Evolutionary conservation across 2,329 filamentous ascomycete genomes (phyloP).

Genomic region (Claviceps quebecensis): DNA sequence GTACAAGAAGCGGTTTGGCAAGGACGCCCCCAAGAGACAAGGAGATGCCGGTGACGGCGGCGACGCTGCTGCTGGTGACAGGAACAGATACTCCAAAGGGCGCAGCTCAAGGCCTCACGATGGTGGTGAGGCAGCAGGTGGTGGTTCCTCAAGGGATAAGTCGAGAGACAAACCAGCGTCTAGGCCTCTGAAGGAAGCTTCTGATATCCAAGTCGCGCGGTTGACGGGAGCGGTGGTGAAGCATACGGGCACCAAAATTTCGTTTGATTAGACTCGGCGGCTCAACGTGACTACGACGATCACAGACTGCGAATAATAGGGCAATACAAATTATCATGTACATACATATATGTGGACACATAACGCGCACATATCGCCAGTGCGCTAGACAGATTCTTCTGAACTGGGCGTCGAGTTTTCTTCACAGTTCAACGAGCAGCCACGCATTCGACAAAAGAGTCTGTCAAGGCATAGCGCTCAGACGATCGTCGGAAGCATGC

Average conservation of each 20-base stretch:
- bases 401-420: too few species aligned
- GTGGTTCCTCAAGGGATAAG: slow-evolving; percentile 11
- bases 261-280: slow-evolving; percentile 48
- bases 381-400: too few species aligned
- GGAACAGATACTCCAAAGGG: slow-evolving; percentile 16
- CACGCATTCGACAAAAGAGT: too few species aligned
- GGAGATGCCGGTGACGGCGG: slow-evolving; percentile 4
- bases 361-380: not conserved
- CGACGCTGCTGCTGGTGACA: slow-evolving; percentile 6
- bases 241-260: slow-evolving; percentile 65
- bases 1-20: slow-evolving; percentile 90
- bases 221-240: slow-evolving; percentile 70
- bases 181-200: slow-evolving; percentile 28
- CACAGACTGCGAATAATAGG: not conserved
- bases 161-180: slow-evolving; percentile 9
- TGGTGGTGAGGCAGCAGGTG: slow-evolving; percentile 3
- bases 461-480: too few species aligned
- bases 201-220: slow-evolving; percentile 40
- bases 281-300: not conserved
- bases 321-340: not conserved
- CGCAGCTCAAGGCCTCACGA: slow-evolving; percentile 23
- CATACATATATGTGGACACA: not conserved
- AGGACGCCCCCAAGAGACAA: slow-evolving; percentile 39
- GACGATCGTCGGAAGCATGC: too few species aligned
- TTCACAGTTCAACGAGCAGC: too few species aligned